Base-by-base conservation (phyloP, 257 asterid species). In the Agastache rugosa region DNA sequence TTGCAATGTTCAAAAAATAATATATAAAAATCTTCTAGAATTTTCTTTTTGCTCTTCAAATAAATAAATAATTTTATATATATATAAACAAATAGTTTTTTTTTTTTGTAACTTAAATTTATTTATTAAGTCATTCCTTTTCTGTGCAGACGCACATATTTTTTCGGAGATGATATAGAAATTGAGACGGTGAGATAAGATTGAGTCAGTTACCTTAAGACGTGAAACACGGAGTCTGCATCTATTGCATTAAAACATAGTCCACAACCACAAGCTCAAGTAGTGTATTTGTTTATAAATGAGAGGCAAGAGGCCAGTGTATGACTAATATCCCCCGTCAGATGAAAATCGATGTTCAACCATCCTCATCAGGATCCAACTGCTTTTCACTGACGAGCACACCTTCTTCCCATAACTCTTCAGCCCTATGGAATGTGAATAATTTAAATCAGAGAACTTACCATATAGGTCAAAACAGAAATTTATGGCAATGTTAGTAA, bases 351-450 rank as follows among this genome's bases (percentile, higher is more conserved):
- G 48, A 63, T 2, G 53, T 63, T 79, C 80, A 81, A 35, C 61
- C 70, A 64, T 70, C 67, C 62, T 81, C 89, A 58, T 85, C 82
- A 0, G 86, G 61, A 78, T 88, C 93, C 88, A 89, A 73, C 67
- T 80, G 84, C 80, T 81, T 79, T 64, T 87, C 86, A 63, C 82
- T 90, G 27, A 85, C 86, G 61, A 90, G 96, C 70, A 84, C 71
- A 42, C 99, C 97, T 82, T 92, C 97, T 69, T 90, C 92, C 99
- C 99, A 94, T 23, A 86, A 62, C 85, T 92, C 96, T 63, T 79
- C 78, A 62, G 63, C 84, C 85, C 98, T 93, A 74, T 2, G 71
- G 62, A 63, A 37, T 17, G 63, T 4, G 29, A 44, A 14, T n/a
- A 53, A 35, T 25, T 29, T 71, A 16, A 64, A 48, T 59, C 54